Conservation (phyloP, 1,284 basidiomycete species). For the Bjerkandera adusta region DNA sequence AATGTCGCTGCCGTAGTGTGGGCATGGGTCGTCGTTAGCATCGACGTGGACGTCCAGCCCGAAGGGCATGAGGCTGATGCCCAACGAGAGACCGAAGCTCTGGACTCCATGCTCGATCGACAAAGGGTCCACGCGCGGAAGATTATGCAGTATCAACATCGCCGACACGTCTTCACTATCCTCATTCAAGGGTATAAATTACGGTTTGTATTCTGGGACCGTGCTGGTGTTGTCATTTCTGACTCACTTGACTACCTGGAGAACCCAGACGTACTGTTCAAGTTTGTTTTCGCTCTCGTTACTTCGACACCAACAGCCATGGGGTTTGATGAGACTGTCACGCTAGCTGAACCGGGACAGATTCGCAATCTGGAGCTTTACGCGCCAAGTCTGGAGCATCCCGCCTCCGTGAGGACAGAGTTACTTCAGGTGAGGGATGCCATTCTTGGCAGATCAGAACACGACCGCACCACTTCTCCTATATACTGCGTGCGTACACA, state of each 20-base stretch:
- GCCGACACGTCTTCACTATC: slow-evolving; percentile 5
- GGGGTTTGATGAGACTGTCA: not conserved
- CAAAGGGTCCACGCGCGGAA: too few species aligned
- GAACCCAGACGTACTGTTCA: not conserved
- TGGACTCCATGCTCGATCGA: too few species aligned
- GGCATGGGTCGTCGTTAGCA: too few species aligned
- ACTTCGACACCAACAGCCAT: not conserved
- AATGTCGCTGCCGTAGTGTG: too few species aligned
- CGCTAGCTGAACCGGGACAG: not conserved
- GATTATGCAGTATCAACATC: too few species aligned
- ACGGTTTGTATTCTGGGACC: slow-evolving; percentile 3
- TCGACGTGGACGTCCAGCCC: too few species aligned
- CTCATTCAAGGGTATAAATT: not conserved
- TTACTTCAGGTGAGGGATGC: not conserved
- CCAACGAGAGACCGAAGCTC: too few species aligned
- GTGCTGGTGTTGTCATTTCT: not conserved
- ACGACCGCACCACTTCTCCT: not conserved
- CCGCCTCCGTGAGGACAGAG: not conserved
- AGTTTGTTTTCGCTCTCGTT: not conserved
- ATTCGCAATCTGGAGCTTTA: not conserved
- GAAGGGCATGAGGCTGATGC: too few species aligned
- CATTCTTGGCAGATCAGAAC: not conserved
- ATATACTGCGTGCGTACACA: not conserved
- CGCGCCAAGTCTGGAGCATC: not conserved
- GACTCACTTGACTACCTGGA: not conserved